Evolutionary conservation across 768 basidiomycete genomes (phyloP).

Genomic region (Phaeolepiota aurea): DNA sequence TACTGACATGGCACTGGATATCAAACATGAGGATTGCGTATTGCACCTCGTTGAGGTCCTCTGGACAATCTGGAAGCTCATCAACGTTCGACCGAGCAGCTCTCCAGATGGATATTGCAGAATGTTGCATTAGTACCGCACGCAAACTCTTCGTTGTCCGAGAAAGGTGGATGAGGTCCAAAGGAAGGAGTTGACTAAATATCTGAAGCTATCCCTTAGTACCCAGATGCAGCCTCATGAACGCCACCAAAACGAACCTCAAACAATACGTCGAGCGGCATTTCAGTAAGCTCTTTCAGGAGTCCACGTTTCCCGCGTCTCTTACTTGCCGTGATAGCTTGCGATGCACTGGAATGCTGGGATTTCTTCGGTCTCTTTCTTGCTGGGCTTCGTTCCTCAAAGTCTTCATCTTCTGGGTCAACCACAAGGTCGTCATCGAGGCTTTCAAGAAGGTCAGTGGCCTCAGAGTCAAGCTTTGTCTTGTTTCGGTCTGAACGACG

Average conservation of each 20-base stretch:
- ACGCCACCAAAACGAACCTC: conserved; percentile 22
- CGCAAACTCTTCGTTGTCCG: conserved; percentile 33
- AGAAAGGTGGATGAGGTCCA: conserved; percentile 37
- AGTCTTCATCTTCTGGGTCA: neutral
- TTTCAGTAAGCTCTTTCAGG: conserved; percentile 9
- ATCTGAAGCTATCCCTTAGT: no score
- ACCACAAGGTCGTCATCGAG: no score
- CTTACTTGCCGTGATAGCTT: neutral
- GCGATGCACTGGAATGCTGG: neutral
- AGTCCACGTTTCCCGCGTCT: neutral
- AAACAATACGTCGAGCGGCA: conserved; percentile 23
- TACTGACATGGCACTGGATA: conserved; percentile 31
- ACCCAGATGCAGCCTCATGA: no score
- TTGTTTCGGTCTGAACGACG: neutral
- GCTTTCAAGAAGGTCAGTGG: neutral
- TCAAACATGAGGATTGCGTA: conserved; percentile 39
- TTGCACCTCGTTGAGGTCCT: conserved; percentile 34
- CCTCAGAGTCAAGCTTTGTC: neutral
- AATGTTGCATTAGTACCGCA: conserved; percentile 25
- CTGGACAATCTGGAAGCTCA: conserved; percentile 32
- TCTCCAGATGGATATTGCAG: conserved; percentile 28
- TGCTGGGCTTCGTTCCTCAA: neutral
- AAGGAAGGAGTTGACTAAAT: conserved; percentile 30
- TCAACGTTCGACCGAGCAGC: conserved; percentile 20
- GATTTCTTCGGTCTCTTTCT: neutral